Evolutionary conservation across 2,329 filamentous ascomycete genomes (phyloP).

Genomic region (Madurella mycetomatis): DNA sequence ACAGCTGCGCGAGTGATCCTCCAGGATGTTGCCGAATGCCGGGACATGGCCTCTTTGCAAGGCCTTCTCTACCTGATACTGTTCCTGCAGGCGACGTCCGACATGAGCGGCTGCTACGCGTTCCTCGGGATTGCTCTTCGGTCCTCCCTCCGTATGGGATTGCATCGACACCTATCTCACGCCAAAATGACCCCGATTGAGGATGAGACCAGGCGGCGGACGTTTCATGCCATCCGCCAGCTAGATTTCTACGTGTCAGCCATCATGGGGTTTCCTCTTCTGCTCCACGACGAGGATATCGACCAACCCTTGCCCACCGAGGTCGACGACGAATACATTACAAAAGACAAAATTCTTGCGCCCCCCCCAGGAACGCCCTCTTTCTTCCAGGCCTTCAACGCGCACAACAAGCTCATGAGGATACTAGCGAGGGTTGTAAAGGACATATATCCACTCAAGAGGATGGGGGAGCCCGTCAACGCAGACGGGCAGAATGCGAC

Average conservation of each 20-base stretch:
- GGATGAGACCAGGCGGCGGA: constrained; percentile 57
- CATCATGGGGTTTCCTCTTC: constrained; percentile 60
- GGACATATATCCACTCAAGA: constrained; percentile 61
- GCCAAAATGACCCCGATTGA: constrained; percentile 60
- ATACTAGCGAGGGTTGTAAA: constrained; percentile 63
- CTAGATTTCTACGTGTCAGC: constrained; percentile 69
- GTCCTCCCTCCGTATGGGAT: constrained; percentile 69
- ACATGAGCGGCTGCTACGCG: constrained; percentile 73
- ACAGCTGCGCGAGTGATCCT: constrained; percentile 62
- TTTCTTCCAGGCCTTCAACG: constrained; percentile 62
- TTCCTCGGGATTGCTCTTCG: constrained; percentile 75
- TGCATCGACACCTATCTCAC: constrained; percentile 68
- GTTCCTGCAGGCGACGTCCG: constrained; percentile 75
- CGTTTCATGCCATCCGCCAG: constrained; percentile 65
- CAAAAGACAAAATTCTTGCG: constrained; percentile 49
- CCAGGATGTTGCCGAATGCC: constrained; percentile 62
- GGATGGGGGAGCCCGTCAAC: constrained; percentile 45
- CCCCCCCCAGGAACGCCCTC: constrained; percentile 55
- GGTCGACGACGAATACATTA: constrained; percentile 65
- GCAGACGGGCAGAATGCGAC: constrained; percentile 43
- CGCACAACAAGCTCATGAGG: constrained; percentile 58
- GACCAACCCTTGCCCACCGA: constrained; percentile 62
- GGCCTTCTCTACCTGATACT: constrained; percentile 75
- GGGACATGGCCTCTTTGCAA: constrained; percentile 70
- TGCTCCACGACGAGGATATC: constrained; percentile 60